Evolutionary conservation across 495 filamentous ascomycete genomes (phyloP).

Genomic region (Tuber aestivum): DNA sequence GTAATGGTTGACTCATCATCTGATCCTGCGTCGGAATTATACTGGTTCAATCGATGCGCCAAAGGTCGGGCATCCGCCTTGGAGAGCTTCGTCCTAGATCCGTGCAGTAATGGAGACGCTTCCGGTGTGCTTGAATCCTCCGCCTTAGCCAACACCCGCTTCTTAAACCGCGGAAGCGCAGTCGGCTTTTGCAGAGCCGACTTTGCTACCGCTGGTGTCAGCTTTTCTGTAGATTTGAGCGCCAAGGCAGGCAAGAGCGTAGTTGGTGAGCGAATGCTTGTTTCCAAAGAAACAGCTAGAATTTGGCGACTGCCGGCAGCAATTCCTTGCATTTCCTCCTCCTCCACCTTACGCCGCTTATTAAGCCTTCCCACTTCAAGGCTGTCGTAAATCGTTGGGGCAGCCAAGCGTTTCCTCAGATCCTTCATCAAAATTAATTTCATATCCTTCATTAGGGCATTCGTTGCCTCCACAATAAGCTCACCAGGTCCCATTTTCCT

Average conservation of each 20-base stretch:
- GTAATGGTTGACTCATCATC: conserved; percentile 42
- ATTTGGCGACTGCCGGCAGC: conserved; percentile 19
- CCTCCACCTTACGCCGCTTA: conserved; percentile 70
- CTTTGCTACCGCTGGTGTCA: conserved; percentile 7
- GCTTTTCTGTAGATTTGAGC: conserved; percentile 19
- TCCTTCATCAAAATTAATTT: conserved; percentile 77
- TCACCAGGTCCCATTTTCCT: conserved; percentile 65
- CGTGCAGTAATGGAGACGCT: conserved; percentile 28
- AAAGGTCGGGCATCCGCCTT: conserved; percentile 40
- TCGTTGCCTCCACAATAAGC: conserved; percentile 72
- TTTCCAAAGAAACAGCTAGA: not conserved
- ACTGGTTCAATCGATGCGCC: conserved; percentile 39
- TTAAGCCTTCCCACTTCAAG: conserved; percentile 74
- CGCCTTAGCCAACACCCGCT: conserved; percentile 34
- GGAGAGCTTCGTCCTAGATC: conserved; percentile 23
- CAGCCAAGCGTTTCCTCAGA: conserved; percentile 75
- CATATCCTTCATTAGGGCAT: conserved; percentile 72
- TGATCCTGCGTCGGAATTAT: conserved; percentile 37
- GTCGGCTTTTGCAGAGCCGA: conserved; percentile 26
- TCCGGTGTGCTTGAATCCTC: conserved; percentile 22
- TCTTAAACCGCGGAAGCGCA: conserved; percentile 42
- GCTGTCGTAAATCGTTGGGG: conserved; percentile 72
- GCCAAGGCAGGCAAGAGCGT: conserved; percentile 20
- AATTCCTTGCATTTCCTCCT: conserved; percentile 60
- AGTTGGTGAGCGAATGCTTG: not conserved